These are phyloP conservation scores for Sporothrix luriei DNA, from an alignment of 2,329 filamentous ascomycete species.

Conservation along the genomic window DNA sequence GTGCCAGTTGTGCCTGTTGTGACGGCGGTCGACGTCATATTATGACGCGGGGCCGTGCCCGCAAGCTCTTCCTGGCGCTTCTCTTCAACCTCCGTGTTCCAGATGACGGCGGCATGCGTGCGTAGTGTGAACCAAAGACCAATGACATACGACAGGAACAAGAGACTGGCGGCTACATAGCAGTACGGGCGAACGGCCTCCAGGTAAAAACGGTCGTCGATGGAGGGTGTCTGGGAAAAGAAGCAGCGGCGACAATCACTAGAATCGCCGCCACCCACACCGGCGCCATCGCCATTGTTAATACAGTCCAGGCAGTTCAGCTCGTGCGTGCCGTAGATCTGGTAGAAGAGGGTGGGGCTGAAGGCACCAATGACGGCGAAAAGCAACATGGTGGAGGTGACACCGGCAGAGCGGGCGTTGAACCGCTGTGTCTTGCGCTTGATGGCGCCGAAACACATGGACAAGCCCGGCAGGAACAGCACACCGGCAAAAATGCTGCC, in stretches of 20 bases:
- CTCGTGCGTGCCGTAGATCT: constrained; percentile 97
- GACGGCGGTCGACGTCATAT: neutral
- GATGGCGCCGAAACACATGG: constrained; percentile 98
- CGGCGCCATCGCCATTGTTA: constrained; percentile 55
- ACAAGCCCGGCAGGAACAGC: constrained; percentile 88
- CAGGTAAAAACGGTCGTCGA: constrained; percentile 85
- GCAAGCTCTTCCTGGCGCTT: constrained; percentile 64
- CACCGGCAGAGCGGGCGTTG: constrained; percentile 93
- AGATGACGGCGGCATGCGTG: constrained; percentile 95
- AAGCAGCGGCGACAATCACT: constrained; percentile 90
- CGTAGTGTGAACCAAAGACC: constrained; percentile 93
- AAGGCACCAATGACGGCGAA: constrained; percentile 96
- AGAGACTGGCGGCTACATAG: constrained; percentile 78
- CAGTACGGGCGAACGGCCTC: constrained; percentile 92
- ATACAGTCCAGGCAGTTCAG: constrained; percentile 76
- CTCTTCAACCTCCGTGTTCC: constrained; percentile 82
- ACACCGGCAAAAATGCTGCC: constrained; percentile 98
- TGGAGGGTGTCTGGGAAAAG: constrained; percentile 82
- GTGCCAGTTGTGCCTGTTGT: neutral
- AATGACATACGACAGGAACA: constrained; percentile 92
- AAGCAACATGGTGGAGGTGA: constrained; percentile 95
- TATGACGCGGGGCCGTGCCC: neutral
- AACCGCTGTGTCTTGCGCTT: constrained; percentile 98
- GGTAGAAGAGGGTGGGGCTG: constrained; percentile 94
- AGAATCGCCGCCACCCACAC: constrained; percentile 46